These are phyloP conservation scores for Proliferodiscus dingleyae DNA, from an alignment of 2,329 filamentous ascomycete genomes.

Conservation along the genomic window DNA sequence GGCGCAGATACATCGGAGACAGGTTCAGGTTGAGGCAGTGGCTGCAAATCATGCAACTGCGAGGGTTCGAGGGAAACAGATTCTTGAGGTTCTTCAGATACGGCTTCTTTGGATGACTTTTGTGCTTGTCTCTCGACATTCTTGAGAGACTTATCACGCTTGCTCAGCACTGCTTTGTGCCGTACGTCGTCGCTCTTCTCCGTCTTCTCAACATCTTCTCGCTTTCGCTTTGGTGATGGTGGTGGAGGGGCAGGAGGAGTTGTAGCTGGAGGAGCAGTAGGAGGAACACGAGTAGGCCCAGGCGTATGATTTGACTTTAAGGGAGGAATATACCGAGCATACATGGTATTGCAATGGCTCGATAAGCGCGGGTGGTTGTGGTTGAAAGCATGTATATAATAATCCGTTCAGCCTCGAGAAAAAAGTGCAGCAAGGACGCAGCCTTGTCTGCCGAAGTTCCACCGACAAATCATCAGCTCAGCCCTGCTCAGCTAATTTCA, in stretches of 20 bases:
- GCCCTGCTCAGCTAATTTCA: too few species aligned
- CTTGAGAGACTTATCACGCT: conserved; percentile 51
- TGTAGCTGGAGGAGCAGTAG: too few species aligned
- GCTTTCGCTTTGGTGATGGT: conserved; percentile 2
- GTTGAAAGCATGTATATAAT: neutral
- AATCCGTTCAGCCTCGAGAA: neutral
- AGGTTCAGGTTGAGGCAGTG: conserved; percentile 72
- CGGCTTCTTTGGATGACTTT: conserved; percentile 27
- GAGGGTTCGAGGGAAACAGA: conserved; percentile 28
- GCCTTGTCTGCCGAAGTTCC: conserved; percentile 1
- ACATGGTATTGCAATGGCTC: conserved; percentile 30
- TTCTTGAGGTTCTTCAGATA: conserved; percentile 31
- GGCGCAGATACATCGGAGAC: conserved; percentile 51
- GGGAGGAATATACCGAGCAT: conserved; percentile 29
- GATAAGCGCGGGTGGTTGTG: conserved; percentile 15
- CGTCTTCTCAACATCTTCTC: conserved; percentile 9
- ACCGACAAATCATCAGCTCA: too few species aligned
- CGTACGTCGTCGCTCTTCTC: conserved; percentile 18
- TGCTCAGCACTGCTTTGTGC: conserved; percentile 47
- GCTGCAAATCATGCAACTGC: conserved; percentile 67
- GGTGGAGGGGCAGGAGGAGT: neutral
- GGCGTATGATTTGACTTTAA: conserved; percentile 21
- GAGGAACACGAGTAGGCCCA: too few species aligned
- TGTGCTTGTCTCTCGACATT: conserved; percentile 39
- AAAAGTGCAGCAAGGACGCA: neutral